Evolutionary conservation across 306 rosid species (phyloP), one percentile per base, ranked within the genome.

Genomic region (Rosa multiflora): DNA sequence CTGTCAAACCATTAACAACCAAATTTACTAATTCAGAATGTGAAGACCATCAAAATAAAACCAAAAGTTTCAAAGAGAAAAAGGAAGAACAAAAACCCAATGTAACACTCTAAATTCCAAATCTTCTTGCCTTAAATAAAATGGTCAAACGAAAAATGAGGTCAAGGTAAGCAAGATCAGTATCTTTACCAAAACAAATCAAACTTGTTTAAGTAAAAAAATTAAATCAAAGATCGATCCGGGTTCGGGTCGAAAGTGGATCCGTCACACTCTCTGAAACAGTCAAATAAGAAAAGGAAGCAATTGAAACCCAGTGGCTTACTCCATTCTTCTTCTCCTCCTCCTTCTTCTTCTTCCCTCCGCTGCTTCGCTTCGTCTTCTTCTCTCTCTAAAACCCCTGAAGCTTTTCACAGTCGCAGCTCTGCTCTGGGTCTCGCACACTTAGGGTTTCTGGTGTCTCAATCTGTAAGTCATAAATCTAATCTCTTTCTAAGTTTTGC

Each of bases 391-490:
- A 47, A n/a, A 47, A 1, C 56, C 10, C 35, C 63, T 49, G 47
- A 63, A 47, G 48, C 86, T 70, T 20, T 26, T 51, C n/a, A 69
- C 35, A 71, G 71, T 76, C n/a, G 1, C 48, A 17, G 1, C 63
- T 35, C 56, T 12, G 73, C 72, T 61, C 11, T 32, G 53, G 58
- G 79, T 43, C 70, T 63, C 42, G 20, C 6, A 37, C 78, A 20
- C 44, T 75, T 26, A 47, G 8, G 63, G 62, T 48, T 26, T 56
- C 67, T 47, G 44, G 5, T 20, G 15, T 44, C 43, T 52, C 81
- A 76, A 68, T 59, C 67, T 44, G 86, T 81, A 87, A 82, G 82
- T 79, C 68, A 6, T 68, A 37, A 79, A 82, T 77, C 71, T 74
- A 75, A 49, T 59, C 46, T 70, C 61, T 66, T 49, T 76, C 12